A percentile compares a stretch with the other conserved stretches of the same genome.
Evolutionary conservation across 306 rosid species (phyloP).

Genomic region (Psophocarpus tetragonolobus): DNA sequence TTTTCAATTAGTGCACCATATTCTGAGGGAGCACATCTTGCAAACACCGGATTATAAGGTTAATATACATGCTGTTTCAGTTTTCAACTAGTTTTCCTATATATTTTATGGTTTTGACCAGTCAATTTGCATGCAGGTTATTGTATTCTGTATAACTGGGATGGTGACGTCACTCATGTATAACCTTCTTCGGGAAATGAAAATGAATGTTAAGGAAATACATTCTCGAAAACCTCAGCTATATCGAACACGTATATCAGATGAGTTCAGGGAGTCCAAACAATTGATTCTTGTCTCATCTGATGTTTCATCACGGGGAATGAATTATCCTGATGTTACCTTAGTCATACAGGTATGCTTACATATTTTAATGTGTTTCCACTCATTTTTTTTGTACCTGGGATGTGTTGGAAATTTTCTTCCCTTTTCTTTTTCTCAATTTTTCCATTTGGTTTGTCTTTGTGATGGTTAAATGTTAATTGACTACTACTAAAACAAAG

Average conservation of each 20-base stretch:
- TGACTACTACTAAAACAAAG: background rate
- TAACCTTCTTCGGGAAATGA: slow-evolving; percentile 79
- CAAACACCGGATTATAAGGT: slow-evolving; percentile 86
- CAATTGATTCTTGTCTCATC: slow-evolving; percentile 81
- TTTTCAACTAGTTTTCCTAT: slow-evolving; percentile 22
- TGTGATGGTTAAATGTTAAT: background rate
- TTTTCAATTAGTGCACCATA: slow-evolving; percentile 68
- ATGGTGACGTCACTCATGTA: slow-evolving; percentile 81
- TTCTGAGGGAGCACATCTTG: slow-evolving; percentile 73
- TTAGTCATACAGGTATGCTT: slow-evolving; percentile 79
- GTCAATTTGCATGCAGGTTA: slow-evolving; percentile 59
- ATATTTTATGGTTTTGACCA: slow-evolving; percentile 29
- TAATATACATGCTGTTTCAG: slow-evolving; percentile 10
- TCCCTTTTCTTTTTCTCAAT: background rate
- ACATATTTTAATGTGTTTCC: slow-evolving; percentile 11
- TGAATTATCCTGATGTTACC: slow-evolving; percentile 96
- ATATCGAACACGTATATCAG: slow-evolving; percentile 78
- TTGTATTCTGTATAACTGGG: slow-evolving; percentile 84
- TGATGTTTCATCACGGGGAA: slow-evolving; percentile 91
- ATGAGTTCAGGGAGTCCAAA: slow-evolving; percentile 82
- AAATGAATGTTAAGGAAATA: slow-evolving; percentile 88
- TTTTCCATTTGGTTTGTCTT: background rate
- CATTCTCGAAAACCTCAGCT: slow-evolving; percentile 93
- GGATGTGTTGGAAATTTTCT: slow-evolving; percentile 4
- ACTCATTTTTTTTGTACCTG: background rate